Percentiles rank a stretch among this genome's conserved stretches.
These are phyloP conservation scores for Plectosphaerella plurivora DNA, from an alignment of 2,329 filamentous ascomycete genomes.

Conservation along the genomic window DNA sequence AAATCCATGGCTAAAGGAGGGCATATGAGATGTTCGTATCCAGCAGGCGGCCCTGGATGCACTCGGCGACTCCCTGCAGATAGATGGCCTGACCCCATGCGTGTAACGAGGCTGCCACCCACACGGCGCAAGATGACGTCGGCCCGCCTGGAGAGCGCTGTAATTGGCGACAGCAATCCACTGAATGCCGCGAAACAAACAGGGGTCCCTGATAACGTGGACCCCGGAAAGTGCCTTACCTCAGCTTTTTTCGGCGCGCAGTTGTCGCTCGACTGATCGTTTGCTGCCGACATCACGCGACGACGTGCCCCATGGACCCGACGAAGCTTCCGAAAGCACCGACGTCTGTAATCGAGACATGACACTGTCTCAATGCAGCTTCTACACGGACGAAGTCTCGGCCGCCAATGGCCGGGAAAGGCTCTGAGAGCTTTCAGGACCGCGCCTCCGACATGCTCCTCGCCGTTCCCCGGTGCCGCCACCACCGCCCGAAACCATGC, in stretches of 20 bases:
- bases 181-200: not conserved
- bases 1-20: no score
- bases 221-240: no score
- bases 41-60: no score
- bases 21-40: no score
- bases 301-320: not conserved
- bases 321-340: not conserved
- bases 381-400: slow-evolving; percentile 18
- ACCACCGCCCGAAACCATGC: slow-evolving; percentile 3
- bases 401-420: slow-evolving; percentile 11
- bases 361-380: slow-evolving; percentile 20
- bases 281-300: not conserved
- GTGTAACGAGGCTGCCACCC: not conserved
- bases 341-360: slow-evolving; percentile 8
- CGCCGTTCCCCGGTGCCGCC: not conserved
- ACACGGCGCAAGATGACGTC: not conserved
- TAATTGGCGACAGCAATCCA: not conserved
- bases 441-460: not conserved
- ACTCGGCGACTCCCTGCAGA: not conserved
- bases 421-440: slow-evolving; percentile 4
- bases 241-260: no score
- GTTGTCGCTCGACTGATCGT: not conserved
- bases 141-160: not conserved
- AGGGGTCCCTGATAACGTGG: not conserved
- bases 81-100: not conserved